phyloP scores from a whole-genome alignment of 208 protist species.

The Leishmania tarentolae region DNA sequence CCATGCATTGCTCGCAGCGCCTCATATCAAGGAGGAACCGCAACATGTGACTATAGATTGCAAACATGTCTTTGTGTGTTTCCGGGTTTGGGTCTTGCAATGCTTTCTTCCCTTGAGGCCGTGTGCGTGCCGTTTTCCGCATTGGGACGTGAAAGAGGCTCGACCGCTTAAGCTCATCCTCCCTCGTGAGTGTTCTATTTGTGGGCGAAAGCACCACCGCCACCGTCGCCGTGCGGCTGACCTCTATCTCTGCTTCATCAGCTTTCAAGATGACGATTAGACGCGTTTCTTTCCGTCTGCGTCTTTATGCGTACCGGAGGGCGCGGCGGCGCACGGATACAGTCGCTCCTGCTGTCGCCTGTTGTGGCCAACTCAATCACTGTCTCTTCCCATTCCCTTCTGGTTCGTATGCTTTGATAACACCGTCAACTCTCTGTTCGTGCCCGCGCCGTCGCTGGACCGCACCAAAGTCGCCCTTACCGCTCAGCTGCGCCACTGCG shows the following conservation, averaged over 20 bases:
- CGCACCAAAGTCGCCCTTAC: background rate
- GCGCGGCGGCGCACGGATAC: background rate
- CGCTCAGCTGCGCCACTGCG: background rate
- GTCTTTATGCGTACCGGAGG: too few relatives aligned
- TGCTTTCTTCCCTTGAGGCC: background rate
- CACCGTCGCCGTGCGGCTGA: background rate
- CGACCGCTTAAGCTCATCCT: background rate
- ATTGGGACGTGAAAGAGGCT: too few relatives aligned
- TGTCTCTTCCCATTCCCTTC: background rate
- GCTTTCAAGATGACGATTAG: background rate
- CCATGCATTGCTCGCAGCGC: too few relatives aligned
- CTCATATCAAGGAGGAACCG: background rate
- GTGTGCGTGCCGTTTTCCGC: background rate
- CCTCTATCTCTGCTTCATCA: background rate
- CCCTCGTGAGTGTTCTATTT: background rate
- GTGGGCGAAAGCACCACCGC: background rate
- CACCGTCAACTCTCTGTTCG: background rate
- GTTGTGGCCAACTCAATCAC: background rate
- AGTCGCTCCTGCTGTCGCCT: background rate
- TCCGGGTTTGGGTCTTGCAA: too few relatives aligned
- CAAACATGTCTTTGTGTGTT: background rate
- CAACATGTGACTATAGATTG: background rate
- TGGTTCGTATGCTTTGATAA: background rate
- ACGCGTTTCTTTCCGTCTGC: background rate
- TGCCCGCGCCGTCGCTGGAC: background rate